Evolutionary conservation across 768 basidiomycete genomes (phyloP).

Genomic region (Podaxis pistillaris): DNA sequence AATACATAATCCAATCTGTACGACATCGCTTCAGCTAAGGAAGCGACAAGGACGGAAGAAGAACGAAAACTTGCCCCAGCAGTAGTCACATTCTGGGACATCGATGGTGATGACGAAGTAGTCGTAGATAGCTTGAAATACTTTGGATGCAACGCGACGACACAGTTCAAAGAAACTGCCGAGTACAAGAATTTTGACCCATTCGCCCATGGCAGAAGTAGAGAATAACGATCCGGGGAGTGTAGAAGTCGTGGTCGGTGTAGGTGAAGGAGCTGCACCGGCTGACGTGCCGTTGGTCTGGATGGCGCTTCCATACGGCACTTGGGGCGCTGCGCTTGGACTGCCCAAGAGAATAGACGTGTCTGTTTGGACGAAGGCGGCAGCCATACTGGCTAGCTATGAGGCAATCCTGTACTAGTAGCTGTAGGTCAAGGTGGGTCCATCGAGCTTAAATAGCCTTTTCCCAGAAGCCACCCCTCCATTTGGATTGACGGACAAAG

Average conservation of each 20-base stretch:
- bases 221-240: slow-evolving; percentile 47
- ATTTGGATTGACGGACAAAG: too few species aligned
- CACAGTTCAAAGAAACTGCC: slow-evolving; percentile 61
- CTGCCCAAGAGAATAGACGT: slow-evolving; percentile 19
- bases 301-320: background rate
- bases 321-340: background rate
- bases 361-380: slow-evolving; percentile 19
- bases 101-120: slow-evolving; percentile 62
- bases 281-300: background rate
- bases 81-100: slow-evolving; percentile 57
- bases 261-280: background rate
- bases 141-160: slow-evolving; percentile 42
- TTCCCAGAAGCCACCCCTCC: too few species aligned
- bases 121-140: slow-evolving; percentile 43
- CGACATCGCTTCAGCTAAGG: background rate
- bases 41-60: background rate
- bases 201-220: slow-evolving; percentile 55
- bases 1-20: slow-evolving; percentile 69
- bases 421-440: too few species aligned
- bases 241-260: slow-evolving; percentile 27
- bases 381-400: background rate
- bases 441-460: too few species aligned
- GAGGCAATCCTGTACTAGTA: background rate
- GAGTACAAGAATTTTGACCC: slow-evolving; percentile 60
- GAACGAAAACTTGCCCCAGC: slow-evolving; percentile 43